phyloP scores from a whole-genome alignment of 2,329 filamentous ascomycete genomes.

The Claviceps sp. region DNA sequence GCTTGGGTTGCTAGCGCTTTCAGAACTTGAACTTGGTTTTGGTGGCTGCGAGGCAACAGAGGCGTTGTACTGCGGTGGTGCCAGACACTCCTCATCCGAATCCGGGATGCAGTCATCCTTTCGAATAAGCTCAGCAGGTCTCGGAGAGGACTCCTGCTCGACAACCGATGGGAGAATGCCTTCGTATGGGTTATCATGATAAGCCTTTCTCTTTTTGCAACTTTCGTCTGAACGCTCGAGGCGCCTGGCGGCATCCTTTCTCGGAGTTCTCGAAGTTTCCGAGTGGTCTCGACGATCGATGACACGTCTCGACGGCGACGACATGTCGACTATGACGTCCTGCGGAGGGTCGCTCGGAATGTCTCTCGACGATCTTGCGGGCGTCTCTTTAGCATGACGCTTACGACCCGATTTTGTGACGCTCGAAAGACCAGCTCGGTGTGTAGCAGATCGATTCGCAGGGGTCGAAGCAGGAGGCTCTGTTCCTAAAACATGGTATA shows the following conservation, averaged over 20 bases:
- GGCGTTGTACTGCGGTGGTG: conserved; percentile 15
- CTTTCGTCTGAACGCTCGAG: conserved; percentile 2
- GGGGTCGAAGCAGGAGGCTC: conserved; percentile 24
- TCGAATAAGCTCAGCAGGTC: neutral
- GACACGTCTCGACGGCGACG: conserved; percentile 16
- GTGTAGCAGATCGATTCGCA: conserved; percentile 11
- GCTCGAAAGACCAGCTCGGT: conserved; percentile 9
- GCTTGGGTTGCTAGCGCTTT: neutral
- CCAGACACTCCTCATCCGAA: conserved; percentile 42
- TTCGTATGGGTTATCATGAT: conserved; percentile 3
- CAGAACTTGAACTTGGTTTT: neutral
- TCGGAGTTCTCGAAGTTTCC: conserved; percentile 1
- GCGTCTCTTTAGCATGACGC: conserved; percentile 9
- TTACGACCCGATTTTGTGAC: conserved; percentile 9
- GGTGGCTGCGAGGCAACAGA: neutral
- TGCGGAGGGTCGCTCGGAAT: conserved; percentile 3
- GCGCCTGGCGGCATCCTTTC: conserved; percentile 8
- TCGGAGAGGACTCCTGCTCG: conserved; percentile 6
- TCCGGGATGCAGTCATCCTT: conserved; percentile 32
- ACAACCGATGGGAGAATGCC: conserved; percentile 1
- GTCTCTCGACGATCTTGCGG: neutral
- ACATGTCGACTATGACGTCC: conserved; percentile 10
- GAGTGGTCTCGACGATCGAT: conserved; percentile 5
- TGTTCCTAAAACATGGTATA: conserved; percentile 34
- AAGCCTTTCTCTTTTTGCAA: conserved; percentile 9